Percentiles rank a stretch among this genome's conserved stretches.
Conservation (phyloP, 257 asterid species). For the Parsonsia alboflavescens region DNA sequence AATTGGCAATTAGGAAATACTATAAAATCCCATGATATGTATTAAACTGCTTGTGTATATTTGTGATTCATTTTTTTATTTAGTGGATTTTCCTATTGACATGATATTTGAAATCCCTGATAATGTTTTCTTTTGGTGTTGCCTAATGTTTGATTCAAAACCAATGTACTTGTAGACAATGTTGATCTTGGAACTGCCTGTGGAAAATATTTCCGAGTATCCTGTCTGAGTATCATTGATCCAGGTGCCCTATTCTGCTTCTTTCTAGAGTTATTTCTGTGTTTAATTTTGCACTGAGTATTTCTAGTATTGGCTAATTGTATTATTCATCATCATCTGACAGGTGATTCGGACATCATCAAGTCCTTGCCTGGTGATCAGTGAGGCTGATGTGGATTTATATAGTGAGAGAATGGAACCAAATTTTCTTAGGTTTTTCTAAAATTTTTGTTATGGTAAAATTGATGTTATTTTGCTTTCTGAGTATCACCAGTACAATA, state of each 20-base stretch:
- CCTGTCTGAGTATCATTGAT: slow-evolving; percentile 75
- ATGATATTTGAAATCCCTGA: no score
- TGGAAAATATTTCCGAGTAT: slow-evolving; percentile 64
- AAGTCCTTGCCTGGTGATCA: slow-evolving; percentile 56
- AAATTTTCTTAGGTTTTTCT: neutral
- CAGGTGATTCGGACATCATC: slow-evolving; percentile 81
- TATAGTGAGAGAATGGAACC: neutral
- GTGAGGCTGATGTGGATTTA: slow-evolving; percentile 12
- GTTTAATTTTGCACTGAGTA: neutral
- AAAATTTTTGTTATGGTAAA: slow-evolving; percentile 3
- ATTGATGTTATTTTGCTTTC: slow-evolving; percentile 4
- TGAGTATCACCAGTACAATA: slow-evolving; percentile 8
- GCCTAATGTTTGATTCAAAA: neutral
- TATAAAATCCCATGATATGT: no score
- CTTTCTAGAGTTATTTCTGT: neutral
- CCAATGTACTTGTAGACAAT: slow-evolving; percentile 36
- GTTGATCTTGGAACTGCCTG: slow-evolving; percentile 82
- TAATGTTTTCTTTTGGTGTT: neutral
- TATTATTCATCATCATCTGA: neutral
- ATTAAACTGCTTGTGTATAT: no score
- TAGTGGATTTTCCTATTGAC: no score
- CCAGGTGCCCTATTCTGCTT: slow-evolving; percentile 33
- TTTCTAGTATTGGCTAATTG: neutral
- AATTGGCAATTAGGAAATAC: no score
- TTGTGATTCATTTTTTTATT: no score